These are phyloP conservation scores for Tripterygium wilfordii DNA, from an alignment of 177 flowering plant genomes.

Conservation along the genomic window DNA sequence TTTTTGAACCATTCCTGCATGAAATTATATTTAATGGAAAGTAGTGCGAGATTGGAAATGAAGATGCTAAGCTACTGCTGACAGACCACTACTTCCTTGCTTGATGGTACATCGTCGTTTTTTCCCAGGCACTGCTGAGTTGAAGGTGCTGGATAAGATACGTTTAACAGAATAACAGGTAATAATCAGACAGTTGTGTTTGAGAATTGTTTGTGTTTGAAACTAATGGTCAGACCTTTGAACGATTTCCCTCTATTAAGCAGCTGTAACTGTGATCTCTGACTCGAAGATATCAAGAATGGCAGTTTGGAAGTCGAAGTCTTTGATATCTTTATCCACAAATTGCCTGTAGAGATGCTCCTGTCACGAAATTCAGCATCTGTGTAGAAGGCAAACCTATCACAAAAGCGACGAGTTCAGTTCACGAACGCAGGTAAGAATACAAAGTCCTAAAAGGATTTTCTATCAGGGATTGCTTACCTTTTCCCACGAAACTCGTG, in stretches of 20 bases:
- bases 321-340: conserved; percentile 23
- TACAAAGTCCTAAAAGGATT: not conserved
- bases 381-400: conserved; percentile 30
- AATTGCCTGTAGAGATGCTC: conserved; percentile 40
- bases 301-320: conserved; percentile 46
- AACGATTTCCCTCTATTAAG: no score
- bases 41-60: no score
- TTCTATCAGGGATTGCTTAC: conserved; percentile 9
- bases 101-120: conserved; percentile 56
- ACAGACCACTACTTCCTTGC: conserved; percentile 37
- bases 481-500: conserved; percentile 41
- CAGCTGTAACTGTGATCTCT: no score
- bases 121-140: conserved; percentile 66
- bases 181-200: no score
- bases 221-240: no score
- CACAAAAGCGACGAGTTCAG: no score
- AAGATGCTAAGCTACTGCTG: not conserved
- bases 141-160: conserved; percentile 34
- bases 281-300: conserved; percentile 67
- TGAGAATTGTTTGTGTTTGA: no score
- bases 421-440: no score
- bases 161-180: no score
- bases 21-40: no score
- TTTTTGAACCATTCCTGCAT: conserved; percentile 26
- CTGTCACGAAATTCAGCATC: conserved; percentile 28